Evolutionary conservation across 306 rosid species (phyloP).

Genomic region (Coriaria nepalensis): DNA sequence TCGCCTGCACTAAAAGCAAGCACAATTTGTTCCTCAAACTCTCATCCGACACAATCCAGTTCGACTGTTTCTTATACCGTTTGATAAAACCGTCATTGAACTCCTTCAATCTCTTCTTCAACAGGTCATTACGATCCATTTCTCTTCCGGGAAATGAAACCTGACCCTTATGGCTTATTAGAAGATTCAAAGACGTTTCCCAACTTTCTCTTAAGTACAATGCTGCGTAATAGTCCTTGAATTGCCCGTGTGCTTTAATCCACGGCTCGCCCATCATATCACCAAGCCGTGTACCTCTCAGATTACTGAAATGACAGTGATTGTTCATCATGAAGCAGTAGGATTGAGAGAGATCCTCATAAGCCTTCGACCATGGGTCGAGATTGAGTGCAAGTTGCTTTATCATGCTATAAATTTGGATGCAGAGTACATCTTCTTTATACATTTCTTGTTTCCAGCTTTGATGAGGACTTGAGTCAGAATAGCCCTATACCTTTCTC

Average conservation of each 20-base stretch:
- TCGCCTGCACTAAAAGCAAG: slow-evolving; percentile 47
- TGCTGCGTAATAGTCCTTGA: slow-evolving; percentile 62
- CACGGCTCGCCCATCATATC: slow-evolving; percentile 72
- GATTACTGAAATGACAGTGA: slow-evolving; percentile 59
- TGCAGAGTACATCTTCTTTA: slow-evolving; percentile 27
- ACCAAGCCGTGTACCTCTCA: slow-evolving; percentile 56
- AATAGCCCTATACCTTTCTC: slow-evolving; percentile 39
- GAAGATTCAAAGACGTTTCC: slow-evolving; percentile 39
- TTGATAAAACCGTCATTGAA: slow-evolving; percentile 52
- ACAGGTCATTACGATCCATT: slow-evolving; percentile 21
- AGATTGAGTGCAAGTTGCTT: slow-evolving; percentile 58
- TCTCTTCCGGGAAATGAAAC: slow-evolving; percentile 15
- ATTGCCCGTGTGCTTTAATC: slow-evolving; percentile 68
- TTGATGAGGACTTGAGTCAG: slow-evolving; percentile 42
- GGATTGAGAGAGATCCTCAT: slow-evolving; percentile 48
- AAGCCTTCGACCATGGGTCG: slow-evolving; percentile 69
- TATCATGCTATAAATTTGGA: slow-evolving; percentile 32
- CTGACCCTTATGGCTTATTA: slow-evolving; percentile 27
- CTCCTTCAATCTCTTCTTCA: slow-evolving; percentile 31
- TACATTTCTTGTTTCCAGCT: slow-evolving; percentile 47
- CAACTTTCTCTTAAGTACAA: slow-evolving; percentile 66
- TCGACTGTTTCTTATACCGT: slow-evolving; percentile 43
- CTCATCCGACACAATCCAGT: slow-evolving; percentile 52
- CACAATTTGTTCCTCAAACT: slow-evolving; percentile 41
- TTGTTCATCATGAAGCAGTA: slow-evolving; percentile 89